phyloP scores from a whole-genome alignment of 495 filamentous ascomycete genomes.

The Penicillium silybi region DNA sequence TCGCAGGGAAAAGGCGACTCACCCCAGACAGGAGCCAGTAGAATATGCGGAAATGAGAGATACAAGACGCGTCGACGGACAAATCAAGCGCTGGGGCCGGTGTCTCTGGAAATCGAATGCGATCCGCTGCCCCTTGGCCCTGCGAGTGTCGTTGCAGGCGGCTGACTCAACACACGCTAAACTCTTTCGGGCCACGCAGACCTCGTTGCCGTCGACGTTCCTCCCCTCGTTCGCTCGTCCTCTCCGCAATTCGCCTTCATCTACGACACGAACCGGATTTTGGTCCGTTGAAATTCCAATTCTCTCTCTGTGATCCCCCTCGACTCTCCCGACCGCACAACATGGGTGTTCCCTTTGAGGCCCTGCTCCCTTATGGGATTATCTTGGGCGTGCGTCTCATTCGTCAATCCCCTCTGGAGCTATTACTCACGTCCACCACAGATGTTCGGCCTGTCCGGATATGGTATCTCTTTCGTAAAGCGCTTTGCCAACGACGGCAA shows the following conservation, averaged over 20 bases:
- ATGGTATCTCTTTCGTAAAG: slow-evolving; percentile 67
- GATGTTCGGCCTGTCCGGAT: slow-evolving; percentile 89
- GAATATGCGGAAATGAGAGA: slow-evolving; percentile 9
- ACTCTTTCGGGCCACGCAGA: slow-evolving; percentile 31
- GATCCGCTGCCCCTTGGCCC: slow-evolving; percentile 35
- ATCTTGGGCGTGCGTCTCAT: slow-evolving; percentile 67
- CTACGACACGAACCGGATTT: slow-evolving; percentile 1
- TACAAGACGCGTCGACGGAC: slow-evolving; percentile 37
- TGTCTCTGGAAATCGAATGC: slow-evolving; percentile 34
- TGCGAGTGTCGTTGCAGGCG: slow-evolving; percentile 40
- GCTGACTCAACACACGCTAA: slow-evolving; percentile 46
- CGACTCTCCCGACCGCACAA: slow-evolving; percentile 23
- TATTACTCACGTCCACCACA: slow-evolving; percentile 39
- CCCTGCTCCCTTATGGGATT: slow-evolving; percentile 90
- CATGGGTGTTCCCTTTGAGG: slow-evolving; percentile 97
- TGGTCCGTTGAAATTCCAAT: slow-evolving; percentile 5
- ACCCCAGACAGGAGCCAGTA: slow-evolving; percentile 18
- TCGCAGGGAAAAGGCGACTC: slow-evolving; percentile 19
- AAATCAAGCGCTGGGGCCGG: slow-evolving; percentile 23
- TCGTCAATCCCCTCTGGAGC: slow-evolving; percentile 17
- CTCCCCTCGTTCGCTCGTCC: slow-evolving; percentile 20
- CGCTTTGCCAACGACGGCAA: slow-evolving; percentile 85
- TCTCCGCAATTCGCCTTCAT: slow-evolving; percentile 13
- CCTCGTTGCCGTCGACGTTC: slow-evolving; percentile 15
- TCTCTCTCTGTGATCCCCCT: not conserved